phyloP scores from a whole-genome alignment of 306 rosid species.

The Myrica gale region DNA sequence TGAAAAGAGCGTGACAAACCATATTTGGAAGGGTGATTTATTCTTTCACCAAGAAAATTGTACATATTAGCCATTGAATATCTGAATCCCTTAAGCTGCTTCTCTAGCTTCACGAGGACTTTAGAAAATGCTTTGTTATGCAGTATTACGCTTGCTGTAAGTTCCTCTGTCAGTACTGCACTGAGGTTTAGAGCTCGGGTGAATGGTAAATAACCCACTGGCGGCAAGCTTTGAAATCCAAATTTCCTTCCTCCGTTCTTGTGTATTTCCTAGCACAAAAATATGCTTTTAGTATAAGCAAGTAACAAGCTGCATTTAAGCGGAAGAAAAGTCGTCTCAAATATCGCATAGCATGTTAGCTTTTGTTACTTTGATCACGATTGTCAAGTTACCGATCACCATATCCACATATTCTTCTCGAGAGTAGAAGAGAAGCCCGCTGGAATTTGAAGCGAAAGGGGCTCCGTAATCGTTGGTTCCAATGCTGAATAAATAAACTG shows the following conservation, averaged over 20 bases:
- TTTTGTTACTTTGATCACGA: constrained; percentile 28
- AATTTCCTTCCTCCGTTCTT: constrained; percentile 48
- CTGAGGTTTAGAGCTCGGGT: neutral
- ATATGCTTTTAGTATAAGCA: too few species aligned
- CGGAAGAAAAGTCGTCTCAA: neutral
- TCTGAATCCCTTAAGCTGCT: constrained; percentile 30
- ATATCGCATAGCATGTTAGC: neutral
- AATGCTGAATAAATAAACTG: constrained; percentile 34
- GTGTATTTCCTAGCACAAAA: constrained; percentile 33
- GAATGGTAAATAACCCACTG: constrained; percentile 27
- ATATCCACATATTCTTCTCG: neutral
- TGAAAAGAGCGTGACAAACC: constrained; percentile 7
- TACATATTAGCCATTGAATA: constrained; percentile 28
- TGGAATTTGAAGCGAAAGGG: neutral
- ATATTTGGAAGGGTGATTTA: constrained; percentile 30
- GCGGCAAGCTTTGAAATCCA: constrained; percentile 26
- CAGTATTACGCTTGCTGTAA: constrained; percentile 18
- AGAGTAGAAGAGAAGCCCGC: neutral
- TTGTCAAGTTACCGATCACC: neutral
- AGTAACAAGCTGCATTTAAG: neutral
- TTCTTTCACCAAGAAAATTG: constrained; percentile 11
- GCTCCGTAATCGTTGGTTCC: constrained; percentile 38
- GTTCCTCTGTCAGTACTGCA: constrained; percentile 18
- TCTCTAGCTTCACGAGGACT: constrained; percentile 22
- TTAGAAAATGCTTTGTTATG: constrained; percentile 26